phyloP scores from a whole-genome alignment of 805 yeast species.

The Maudiozyma pseudohumilis region DNA sequence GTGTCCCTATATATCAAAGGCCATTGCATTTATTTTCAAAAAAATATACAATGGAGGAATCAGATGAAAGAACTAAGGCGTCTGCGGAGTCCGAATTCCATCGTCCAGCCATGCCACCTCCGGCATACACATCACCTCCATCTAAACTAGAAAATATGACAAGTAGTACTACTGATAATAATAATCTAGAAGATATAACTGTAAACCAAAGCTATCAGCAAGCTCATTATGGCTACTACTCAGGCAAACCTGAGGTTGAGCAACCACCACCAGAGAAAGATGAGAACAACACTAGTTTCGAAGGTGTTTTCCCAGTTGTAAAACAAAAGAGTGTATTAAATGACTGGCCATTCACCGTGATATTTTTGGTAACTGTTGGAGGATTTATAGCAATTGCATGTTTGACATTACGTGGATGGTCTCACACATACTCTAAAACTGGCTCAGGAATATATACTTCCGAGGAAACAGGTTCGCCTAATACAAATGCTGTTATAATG shows the following conservation, averaged over 20 bases:
- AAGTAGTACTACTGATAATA: too few relatives aligned
- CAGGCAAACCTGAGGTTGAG: background rate
- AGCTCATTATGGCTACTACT: background rate
- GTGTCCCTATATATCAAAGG: too few relatives aligned
- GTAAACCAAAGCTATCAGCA: too few relatives aligned
- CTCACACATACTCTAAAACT: conserved; percentile 40
- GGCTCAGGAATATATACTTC: conserved; percentile 56
- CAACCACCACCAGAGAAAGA: conserved; percentile 12
- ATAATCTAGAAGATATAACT: too few relatives aligned
- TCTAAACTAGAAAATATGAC: too few relatives aligned
- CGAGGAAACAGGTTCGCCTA: conserved; percentile 48
- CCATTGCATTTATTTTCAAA: too few relatives aligned
- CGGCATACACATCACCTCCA: too few relatives aligned
- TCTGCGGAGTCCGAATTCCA: background rate
- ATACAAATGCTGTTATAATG: conserved; percentile 65
- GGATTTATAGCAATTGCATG: conserved; percentile 68
- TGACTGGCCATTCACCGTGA: conserved; percentile 61
- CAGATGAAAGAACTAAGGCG: background rate
- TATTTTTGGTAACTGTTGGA: conserved; percentile 39
- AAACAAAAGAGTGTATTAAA: conserved; percentile 49
- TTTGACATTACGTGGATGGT: conserved; percentile 56
- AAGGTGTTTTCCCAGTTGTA: conserved; percentile 49
- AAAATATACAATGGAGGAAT: background rate
- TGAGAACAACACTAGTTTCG: conserved; percentile 33
- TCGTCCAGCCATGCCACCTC: background rate